A percentile compares a stretch with the other conserved stretches of the same genome.
phyloP scores from a whole-genome alignment of 345 rosid genomes.

The Eutrema heterophyllum region DNA sequence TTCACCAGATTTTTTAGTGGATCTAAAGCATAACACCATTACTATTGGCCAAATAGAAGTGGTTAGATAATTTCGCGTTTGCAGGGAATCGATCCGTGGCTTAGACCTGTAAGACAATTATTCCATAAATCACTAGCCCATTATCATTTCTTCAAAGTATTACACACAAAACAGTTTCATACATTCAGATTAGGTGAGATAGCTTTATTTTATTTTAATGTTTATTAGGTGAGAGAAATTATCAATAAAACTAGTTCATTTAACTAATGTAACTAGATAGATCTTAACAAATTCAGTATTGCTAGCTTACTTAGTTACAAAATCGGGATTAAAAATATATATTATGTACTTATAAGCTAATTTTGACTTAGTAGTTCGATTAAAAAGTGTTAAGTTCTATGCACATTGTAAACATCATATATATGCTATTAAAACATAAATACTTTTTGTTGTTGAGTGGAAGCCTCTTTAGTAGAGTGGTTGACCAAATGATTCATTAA shows the following conservation, averaged over 20 bases:
- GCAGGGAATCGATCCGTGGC: too few species aligned
- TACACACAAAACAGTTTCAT: background rate
- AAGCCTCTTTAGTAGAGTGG: too few species aligned
- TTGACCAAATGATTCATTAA: too few species aligned
- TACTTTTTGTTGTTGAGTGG: too few species aligned
- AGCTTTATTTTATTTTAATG: background rate
- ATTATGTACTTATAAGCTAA: background rate
- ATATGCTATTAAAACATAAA: background rate
- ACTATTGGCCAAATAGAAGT: too few species aligned
- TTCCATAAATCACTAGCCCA: too few species aligned
- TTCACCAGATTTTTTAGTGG: fast-evolving
- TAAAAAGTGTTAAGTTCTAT: background rate
- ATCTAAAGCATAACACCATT: too few species aligned
- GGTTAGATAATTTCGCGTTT: too few species aligned
- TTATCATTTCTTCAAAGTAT: too few species aligned
- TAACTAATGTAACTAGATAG: background rate
- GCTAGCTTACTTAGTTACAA: background rate
- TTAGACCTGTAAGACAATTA: too few species aligned
- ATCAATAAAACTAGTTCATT: background rate
- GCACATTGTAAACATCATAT: background rate
- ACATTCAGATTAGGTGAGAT: background rate
- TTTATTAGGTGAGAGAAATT: background rate
- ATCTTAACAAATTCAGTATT: background rate
- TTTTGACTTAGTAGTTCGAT: background rate
- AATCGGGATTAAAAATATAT: background rate